Percentiles rank a stretch among this genome's conserved stretches.
phyloP scores from a whole-genome alignment of 148 eudicot species.

The Simmondsia chinensis region DNA sequence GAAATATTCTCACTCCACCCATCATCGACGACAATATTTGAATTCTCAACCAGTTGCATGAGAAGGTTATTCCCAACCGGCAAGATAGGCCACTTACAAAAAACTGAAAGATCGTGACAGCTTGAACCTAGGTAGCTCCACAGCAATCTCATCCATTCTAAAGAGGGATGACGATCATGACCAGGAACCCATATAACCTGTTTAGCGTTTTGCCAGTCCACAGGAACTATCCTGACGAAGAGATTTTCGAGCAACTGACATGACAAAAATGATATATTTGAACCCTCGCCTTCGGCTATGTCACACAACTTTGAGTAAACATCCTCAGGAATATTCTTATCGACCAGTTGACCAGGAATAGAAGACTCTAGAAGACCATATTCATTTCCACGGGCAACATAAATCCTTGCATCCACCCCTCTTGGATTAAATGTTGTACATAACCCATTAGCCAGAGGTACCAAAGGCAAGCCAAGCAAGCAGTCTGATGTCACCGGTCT shows the following conservation, averaged over 20 bases:
- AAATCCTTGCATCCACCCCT: slow-evolving; percentile 68
- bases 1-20: slow-evolving; percentile 98
- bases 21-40: slow-evolving; percentile 80
- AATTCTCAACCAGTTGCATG: slow-evolving; percentile 66
- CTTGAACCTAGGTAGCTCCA: slow-evolving; percentile 70
- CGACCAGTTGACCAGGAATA: slow-evolving; percentile 73
- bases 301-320: slow-evolving; percentile 69
- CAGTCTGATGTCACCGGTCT: slow-evolving; percentile 46
- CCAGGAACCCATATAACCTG: slow-evolving; percentile 79
- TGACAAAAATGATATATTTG: slow-evolving; percentile 67
- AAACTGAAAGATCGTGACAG: slow-evolving; percentile 69
- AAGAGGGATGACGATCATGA: slow-evolving; percentile 61
- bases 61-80: slow-evolving; percentile 76
- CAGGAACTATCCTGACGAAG: slow-evolving; percentile 64
- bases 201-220: slow-evolving; percentile 82
- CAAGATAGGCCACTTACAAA: slow-evolving; percentile 90
- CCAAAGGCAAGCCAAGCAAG: slow-evolving; percentile 71
- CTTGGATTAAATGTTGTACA: slow-evolving; percentile 63
- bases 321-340: slow-evolving; percentile 46
- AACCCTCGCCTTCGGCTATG: slow-evolving; percentile 62
- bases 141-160: slow-evolving; percentile 78
- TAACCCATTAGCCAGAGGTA: slow-evolving; percentile 84
- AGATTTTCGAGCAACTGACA: slow-evolving; percentile 80
- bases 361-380: slow-evolving; percentile 78
- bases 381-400: slow-evolving; percentile 60